Evolutionary conservation across 2,329 filamentous ascomycete genomes (phyloP), one percentile per base, ranked within the genome.

Genomic region (Drechslerella stenobrocha): DNA sequence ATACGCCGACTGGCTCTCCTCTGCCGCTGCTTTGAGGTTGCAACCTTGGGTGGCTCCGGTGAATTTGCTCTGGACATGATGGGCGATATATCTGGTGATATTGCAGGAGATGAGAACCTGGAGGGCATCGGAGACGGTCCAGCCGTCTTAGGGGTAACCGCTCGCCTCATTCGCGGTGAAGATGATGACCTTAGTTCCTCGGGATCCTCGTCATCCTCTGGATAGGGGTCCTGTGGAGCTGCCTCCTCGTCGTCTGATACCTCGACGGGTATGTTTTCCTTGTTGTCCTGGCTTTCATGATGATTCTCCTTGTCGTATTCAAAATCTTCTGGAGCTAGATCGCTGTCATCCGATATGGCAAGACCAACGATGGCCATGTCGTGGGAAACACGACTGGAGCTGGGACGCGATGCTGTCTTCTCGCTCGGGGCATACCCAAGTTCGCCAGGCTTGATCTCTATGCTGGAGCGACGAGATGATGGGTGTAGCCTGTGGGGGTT

Each of bases 301-400:
- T 40, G 55, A 42, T 60, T 69, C 26, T 69, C 55, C 34, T 69
- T 69, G n/a, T 69, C 55, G 2, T 53, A 53, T 30, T 69, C 63
- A 2, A 46, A 23, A 26, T 46, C 50, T 23, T 52, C 56, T 2
- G 22, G 8, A 24, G 30, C 28, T 13, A 22, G 13, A 4, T 55
- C 37, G 24, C 40, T 30, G 15, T 67, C 63, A 28, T 60, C 55
- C 7, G 55, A 60, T 4, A 57, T 37, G 20, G 55, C 63, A 20
- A 56, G 55, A 2, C 57, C 55, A n/a, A 69, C 55, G 2, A 60
- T 61, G 6, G 51, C 51, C 51, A 60, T 51, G 11, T n/a, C 48
- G 3, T 52, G 28, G 1, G 50, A 34, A 20, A 44, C 23, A 2
- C 57, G 50, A 22, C 57, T 61, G 1, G 55, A 57, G 23, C 34